A percentile compares a stretch with the other conserved stretches of the same genome.
These are phyloP conservation scores for Apiotrichum porosum DNA, from an alignment of 1,284 basidiomycete species.

Conservation along the genomic window DNA sequence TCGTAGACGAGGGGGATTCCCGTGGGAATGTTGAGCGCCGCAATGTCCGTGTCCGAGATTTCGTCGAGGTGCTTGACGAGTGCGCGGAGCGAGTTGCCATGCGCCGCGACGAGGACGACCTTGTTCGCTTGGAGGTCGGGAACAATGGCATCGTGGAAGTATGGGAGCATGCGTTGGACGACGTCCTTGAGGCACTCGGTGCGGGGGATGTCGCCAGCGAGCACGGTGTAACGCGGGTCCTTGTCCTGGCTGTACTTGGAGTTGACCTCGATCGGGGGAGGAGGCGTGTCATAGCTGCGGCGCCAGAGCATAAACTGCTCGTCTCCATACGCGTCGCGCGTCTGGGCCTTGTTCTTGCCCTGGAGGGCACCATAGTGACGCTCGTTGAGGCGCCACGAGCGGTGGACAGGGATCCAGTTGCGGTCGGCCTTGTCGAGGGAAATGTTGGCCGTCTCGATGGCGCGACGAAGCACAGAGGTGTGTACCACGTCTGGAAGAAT, in stretches of 20 bases:
- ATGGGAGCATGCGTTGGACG: constrained; percentile 4
- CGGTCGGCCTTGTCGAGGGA: constrained; percentile 5
- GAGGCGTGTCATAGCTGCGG: constrained; percentile 3
- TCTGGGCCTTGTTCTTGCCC: constrained; percentile 4
- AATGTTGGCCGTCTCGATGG: constrained; percentile 3
- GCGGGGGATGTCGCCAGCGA: neutral
- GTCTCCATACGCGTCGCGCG: constrained; percentile 5
- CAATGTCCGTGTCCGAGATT: constrained; percentile 3
- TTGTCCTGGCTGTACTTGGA: neutral
- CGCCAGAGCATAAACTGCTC: constrained; percentile 4
- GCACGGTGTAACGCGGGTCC: neutral
- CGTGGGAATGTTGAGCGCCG: constrained; percentile 4
- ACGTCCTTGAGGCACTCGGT: constrained; percentile 10
- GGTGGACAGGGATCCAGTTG: constrained; percentile 5
- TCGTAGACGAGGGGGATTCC: constrained; percentile 6
- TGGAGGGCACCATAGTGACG: constrained; percentile 8
- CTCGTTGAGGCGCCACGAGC: constrained; percentile 6
- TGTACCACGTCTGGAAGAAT: constrained; percentile 2
- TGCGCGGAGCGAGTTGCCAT: constrained; percentile 7
- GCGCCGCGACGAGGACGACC: constrained; percentile 1
- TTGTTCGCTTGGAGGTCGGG: constrained; percentile 1
- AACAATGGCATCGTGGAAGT: neutral
- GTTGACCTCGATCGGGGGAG: neutral
- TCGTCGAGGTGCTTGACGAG: constrained; percentile 6
- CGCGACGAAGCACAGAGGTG: constrained; percentile 7